Evolutionary conservation across 352 stramenopile species (phyloP).

Genomic region (Phytophthora lateralis): DNA sequence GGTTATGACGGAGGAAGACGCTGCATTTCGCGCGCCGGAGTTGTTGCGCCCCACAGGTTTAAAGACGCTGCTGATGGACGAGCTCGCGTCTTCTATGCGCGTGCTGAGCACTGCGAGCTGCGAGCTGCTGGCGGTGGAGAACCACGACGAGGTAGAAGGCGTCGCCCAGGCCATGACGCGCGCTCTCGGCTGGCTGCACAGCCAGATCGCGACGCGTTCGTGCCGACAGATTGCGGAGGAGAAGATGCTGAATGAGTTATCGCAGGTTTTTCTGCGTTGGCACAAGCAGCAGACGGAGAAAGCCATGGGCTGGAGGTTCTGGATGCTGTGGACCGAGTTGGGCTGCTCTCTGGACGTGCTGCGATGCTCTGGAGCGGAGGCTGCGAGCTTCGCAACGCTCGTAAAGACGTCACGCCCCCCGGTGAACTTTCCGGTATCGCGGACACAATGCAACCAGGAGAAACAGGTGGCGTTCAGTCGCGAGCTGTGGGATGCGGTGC

Average conservation of each 20-base stretch:
- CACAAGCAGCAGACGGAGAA: slow-evolving; percentile 22
- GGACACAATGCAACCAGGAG: slow-evolving; percentile 26
- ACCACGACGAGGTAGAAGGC: slow-evolving; percentile 5
- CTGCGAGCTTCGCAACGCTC: slow-evolving; percentile 3
- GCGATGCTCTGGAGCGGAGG: slow-evolving; percentile 2
- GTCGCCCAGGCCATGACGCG: slow-evolving; percentile 16
- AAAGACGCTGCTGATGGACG: slow-evolving; percentile 18
- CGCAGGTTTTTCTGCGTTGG: slow-evolving; percentile 31
- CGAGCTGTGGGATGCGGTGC: slow-evolving; percentile 30
- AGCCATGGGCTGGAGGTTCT: slow-evolving; percentile 19
- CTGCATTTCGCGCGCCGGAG: background rate
- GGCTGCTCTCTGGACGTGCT: slow-evolving; percentile 32
- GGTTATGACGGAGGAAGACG: slow-evolving; percentile 6
- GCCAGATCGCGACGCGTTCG: slow-evolving; percentile 4
- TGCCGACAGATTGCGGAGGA: slow-evolving; percentile 8
- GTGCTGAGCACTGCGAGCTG: slow-evolving; percentile 8
- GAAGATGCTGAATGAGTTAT: slow-evolving; percentile 7
- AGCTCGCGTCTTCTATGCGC: slow-evolving; percentile 14
- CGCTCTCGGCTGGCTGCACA: slow-evolving; percentile 24
- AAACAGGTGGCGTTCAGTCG: slow-evolving; percentile 29
- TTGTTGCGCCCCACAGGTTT: background rate
- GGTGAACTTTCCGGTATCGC: slow-evolving; percentile 16
- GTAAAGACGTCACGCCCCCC: slow-evolving; percentile 11
- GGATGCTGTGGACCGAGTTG: slow-evolving; percentile 42
- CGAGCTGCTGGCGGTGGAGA: slow-evolving; percentile 12